phyloP scores from a whole-genome alignment of 1,284 basidiomycete genomes.

The Marasmius fiardii region DNA sequence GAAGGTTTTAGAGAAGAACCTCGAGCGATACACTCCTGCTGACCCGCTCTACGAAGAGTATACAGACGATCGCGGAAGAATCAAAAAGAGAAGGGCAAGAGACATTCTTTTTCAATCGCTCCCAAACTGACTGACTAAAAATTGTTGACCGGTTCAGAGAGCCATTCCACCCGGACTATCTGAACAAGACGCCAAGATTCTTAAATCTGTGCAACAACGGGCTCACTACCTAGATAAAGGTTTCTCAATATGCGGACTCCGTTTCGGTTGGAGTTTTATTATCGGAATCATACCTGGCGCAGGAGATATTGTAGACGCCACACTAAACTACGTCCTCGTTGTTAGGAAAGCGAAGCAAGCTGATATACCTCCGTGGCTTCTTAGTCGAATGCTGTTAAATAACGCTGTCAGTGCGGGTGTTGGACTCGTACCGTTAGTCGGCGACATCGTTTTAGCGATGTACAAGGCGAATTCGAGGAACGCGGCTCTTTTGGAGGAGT shows the following conservation, averaged over 20 bases:
- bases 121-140: background rate
- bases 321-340: slow-evolving; percentile 77
- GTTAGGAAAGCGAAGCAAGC: slow-evolving; percentile 75
- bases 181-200: slow-evolving; percentile 70
- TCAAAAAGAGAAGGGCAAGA: slow-evolving; percentile 67
- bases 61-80: slow-evolving; percentile 61
- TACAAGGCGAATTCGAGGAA: slow-evolving; percentile 91
- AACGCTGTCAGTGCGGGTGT: slow-evolving; percentile 70
- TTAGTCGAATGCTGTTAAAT: slow-evolving; percentile 76
- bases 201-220: slow-evolving; percentile 71
- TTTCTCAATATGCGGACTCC: slow-evolving; percentile 78
- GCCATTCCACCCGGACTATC: slow-evolving; percentile 78
- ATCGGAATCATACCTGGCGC: slow-evolving; percentile 76
- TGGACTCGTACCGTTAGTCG: slow-evolving; percentile 77
- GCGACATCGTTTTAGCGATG: slow-evolving; percentile 71
- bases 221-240: slow-evolving; percentile 94
- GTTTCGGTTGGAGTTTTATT: slow-evolving; percentile 85
- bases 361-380: slow-evolving; percentile 70
- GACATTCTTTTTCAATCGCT: background rate
- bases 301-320: slow-evolving; percentile 64
- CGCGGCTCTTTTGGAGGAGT: slow-evolving; percentile 73
- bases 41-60: slow-evolving; percentile 84
- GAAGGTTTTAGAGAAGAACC: slow-evolving; percentile 59
- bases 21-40: slow-evolving; percentile 62
- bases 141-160: too few species aligned